Evolutionary conservation across 176 grass and related monocot species (phyloP).

Genomic region (Zoysia japonica): DNA sequence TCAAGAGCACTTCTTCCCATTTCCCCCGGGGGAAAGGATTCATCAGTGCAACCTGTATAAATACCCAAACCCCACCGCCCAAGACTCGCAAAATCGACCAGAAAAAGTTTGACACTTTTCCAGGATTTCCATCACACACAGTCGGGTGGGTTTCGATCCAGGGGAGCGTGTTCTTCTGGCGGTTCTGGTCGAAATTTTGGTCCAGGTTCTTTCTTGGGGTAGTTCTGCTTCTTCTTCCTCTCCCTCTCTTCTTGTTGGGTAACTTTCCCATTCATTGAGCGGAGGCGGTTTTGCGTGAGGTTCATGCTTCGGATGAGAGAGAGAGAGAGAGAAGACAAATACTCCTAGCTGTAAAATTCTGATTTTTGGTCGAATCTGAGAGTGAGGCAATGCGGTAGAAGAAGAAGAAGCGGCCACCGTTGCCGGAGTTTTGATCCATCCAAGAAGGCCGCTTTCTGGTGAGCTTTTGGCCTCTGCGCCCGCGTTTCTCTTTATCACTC

Average conservation of each 20-base stretch:
- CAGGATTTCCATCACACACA: not conserved
- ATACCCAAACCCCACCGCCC: slow-evolving; percentile 26
- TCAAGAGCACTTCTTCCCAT: slow-evolving; percentile 29
- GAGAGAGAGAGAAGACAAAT: not conserved
- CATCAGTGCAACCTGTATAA: slow-evolving; percentile 34
- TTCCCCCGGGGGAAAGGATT: not conserved
- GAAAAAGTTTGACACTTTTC: slow-evolving; percentile 31
- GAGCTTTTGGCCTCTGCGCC: slow-evolving; percentile 41
- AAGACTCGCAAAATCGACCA: slow-evolving; percentile 28
- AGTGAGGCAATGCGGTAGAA: slow-evolving; percentile 31
- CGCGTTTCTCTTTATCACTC: slow-evolving; percentile 41
- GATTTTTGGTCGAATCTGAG: slow-evolving; percentile 3
- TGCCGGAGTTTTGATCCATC: slow-evolving; percentile 41
- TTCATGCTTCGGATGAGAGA: not conserved
- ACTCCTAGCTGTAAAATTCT: not conserved
- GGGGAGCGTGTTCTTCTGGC: not conserved
- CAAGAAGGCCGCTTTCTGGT: slow-evolving; percentile 48
- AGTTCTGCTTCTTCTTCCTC: not conserved
- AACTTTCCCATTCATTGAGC: not conserved
- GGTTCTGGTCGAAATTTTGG: slow-evolving; percentile 30
- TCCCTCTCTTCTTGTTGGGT: not conserved
- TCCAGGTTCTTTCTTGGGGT: not conserved
- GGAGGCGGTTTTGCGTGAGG: not conserved
- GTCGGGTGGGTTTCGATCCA: not conserved
- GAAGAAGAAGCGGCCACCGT: slow-evolving; percentile 17